Conservation (phyloP, 78 protist genomes). For the Tieghemostelium lacteum region DNA sequence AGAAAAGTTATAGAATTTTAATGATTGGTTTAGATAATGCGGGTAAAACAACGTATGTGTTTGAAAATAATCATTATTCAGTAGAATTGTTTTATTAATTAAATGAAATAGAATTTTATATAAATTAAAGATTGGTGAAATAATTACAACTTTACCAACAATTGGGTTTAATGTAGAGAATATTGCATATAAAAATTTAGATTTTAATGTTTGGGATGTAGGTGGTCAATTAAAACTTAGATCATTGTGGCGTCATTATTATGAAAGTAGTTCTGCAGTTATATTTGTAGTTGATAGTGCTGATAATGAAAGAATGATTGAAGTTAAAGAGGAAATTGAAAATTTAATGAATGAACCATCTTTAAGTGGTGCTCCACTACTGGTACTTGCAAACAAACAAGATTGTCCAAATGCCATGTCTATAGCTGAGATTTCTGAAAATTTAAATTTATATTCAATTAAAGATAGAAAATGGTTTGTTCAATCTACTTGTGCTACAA, state of each 20-base stretch:
- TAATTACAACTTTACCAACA: slow-evolving; percentile 77
- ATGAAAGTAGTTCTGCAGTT: slow-evolving; percentile 88
- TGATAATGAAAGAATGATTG: slow-evolving; percentile 86
- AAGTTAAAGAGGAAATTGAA: slow-evolving; percentile 77
- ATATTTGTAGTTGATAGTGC: slow-evolving; percentile 96
- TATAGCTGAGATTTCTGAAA: neutral
- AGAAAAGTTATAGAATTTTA: slow-evolving; percentile 80
- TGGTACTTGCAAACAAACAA: slow-evolving; percentile 91
- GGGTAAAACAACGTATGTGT: slow-evolving; percentile 90
- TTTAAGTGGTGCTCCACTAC: slow-evolving; percentile 47
- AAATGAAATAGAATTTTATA: no score
- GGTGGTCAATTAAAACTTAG: slow-evolving; percentile 95
- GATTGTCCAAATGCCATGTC: slow-evolving; percentile 53
- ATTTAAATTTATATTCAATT: neutral
- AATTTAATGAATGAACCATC: slow-evolving; percentile 6
- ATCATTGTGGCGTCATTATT: slow-evolving; percentile 92
- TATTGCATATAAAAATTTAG: slow-evolving; percentile 88
- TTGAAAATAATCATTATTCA: no score
- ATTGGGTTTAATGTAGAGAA: slow-evolving; percentile 74
- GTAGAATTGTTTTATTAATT: no score
- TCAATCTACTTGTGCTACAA: slow-evolving; percentile 6
- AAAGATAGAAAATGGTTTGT: slow-evolving; percentile 22
- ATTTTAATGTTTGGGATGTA: slow-evolving; percentile 92
- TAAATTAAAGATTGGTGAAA: slow-evolving; percentile 82
- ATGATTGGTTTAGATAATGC: slow-evolving; percentile 96